These are phyloP conservation scores for Vitis cinerea DNA, from an alignment of 164 flowering plant genomes.

Conservation along the genomic window DNA sequence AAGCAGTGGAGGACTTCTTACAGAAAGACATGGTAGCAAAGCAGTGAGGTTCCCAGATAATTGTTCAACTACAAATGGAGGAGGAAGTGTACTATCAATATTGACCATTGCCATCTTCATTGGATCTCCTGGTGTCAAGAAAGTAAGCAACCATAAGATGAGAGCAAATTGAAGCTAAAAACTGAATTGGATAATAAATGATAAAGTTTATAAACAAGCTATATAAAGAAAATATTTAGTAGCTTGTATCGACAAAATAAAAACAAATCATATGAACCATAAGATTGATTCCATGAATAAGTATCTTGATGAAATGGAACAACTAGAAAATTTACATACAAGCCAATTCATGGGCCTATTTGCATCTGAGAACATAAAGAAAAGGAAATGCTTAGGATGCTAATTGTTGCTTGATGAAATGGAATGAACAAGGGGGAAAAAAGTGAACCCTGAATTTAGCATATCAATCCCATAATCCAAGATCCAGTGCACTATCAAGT, in stretches of 20 bases:
- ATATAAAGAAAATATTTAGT: neutral
- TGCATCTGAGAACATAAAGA: neutral
- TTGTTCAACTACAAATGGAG: slow-evolving; percentile 38
- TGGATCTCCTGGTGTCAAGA: slow-evolving; percentile 68
- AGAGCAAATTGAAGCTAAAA: neutral
- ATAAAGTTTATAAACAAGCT: neutral
- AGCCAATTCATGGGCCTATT: neutral
- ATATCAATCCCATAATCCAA: neutral
- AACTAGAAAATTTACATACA: neutral
- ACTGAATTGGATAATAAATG: neutral
- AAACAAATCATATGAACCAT: neutral
- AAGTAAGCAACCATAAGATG: neutral
- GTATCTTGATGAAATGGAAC: neutral
- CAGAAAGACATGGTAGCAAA: slow-evolving; percentile 76
- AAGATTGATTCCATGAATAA: neutral
- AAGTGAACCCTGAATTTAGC: neutral
- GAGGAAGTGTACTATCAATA: slow-evolving; percentile 51
- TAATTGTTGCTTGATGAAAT: too few species aligned
- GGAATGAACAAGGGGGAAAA: too few species aligned
- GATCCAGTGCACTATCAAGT: neutral
- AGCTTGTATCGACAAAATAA: neutral
- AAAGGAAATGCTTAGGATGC: neutral
- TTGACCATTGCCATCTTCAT: slow-evolving; percentile 72
- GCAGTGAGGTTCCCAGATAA: slow-evolving; percentile 56
- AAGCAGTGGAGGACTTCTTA: slow-evolving; percentile 34